Conservation (phyloP, 495 filamentous ascomycete species). For the Tuber umbilicatum region DNA sequence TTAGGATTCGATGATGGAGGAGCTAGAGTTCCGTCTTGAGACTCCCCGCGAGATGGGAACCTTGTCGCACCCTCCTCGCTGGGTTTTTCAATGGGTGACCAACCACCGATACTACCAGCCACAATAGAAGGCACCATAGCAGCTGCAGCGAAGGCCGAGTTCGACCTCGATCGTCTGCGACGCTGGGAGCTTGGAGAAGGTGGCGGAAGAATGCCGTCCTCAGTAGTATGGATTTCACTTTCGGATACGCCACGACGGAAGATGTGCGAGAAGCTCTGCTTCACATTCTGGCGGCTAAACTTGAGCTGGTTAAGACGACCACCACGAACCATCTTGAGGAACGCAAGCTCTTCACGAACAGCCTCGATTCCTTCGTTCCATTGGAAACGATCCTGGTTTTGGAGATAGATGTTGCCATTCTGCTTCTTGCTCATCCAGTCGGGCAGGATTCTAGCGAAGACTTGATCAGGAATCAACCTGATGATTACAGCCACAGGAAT, state of each 20-base stretch:
- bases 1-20: not conserved
- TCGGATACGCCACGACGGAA: conserved; percentile 30
- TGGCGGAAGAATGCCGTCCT: conserved; percentile 22
- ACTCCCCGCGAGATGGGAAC: conserved; percentile 46
- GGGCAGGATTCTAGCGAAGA: conserved; percentile 53
- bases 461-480: conserved; percentile 66
- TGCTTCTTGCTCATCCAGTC: conserved; percentile 48
- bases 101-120: conserved; percentile 64
- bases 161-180: conserved; percentile 59
- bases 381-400: conserved; percentile 57
- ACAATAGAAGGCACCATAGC: conserved; percentile 63
- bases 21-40: conserved; percentile 27
- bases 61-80: conserved; percentile 48
- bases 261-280: conserved; percentile 29
- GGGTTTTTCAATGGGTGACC: conserved; percentile 61
- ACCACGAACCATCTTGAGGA: conserved; percentile 84
- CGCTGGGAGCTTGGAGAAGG: conserved; percentile 25
- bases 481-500: conserved; percentile 66
- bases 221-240: conserved; percentile 18
- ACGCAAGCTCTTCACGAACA: conserved; percentile 72
- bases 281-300: conserved; percentile 59
- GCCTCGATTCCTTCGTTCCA: conserved; percentile 59
- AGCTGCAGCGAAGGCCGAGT: conserved; percentile 63
- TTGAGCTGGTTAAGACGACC: conserved; percentile 81
- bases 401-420: conserved; percentile 48